A percentile compares a stretch with the other conserved stretches of the same genome.
These are phyloP conservation scores for Aspergillus quadricinctus DNA, from an alignment of 2,329 filamentous ascomycete species.

Conservation along the genomic window DNA sequence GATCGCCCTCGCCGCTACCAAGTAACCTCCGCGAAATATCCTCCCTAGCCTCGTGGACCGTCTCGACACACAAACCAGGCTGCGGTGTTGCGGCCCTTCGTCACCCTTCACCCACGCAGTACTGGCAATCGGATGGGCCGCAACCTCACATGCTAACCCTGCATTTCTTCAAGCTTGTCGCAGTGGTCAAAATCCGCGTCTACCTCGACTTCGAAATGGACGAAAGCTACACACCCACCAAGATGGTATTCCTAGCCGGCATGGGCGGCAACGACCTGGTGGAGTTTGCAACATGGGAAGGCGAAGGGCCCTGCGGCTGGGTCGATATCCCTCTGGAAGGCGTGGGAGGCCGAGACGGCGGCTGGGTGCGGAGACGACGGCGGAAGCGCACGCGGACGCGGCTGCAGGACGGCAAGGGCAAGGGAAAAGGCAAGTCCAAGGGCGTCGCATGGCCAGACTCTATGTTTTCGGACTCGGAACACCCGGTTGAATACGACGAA, in stretches of 20 bases:
- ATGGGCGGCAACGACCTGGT: slow-evolving; percentile 89
- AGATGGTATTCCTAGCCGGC: slow-evolving; percentile 82
- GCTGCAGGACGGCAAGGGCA: slow-evolving; percentile 10
- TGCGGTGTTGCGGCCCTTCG: slow-evolving; percentile 59
- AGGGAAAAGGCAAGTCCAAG: slow-evolving; percentile 13
- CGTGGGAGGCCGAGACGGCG: slow-evolving; percentile 48
- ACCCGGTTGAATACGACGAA: slow-evolving; percentile 16
- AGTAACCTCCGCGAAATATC: slow-evolving; percentile 57
- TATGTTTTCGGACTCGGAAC: slow-evolving; percentile 14
- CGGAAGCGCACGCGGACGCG: slow-evolving; percentile 13
- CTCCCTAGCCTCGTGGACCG: slow-evolving; percentile 62
- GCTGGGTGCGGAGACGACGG: slow-evolving; percentile 23
- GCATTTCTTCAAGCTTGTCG: slow-evolving; percentile 56
- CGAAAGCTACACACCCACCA: slow-evolving; percentile 94
- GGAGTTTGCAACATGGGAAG: slow-evolving; percentile 75
- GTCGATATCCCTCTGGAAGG: slow-evolving; percentile 71
- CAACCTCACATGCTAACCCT: slow-evolving; percentile 61
- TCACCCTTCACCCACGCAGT: slow-evolving; percentile 52
- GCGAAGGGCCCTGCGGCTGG: slow-evolving; percentile 81
- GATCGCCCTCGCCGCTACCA: slow-evolving; percentile 34
- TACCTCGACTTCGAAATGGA: slow-evolving; percentile 86
- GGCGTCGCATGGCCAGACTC: slow-evolving; percentile 5
- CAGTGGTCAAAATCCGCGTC: slow-evolving; percentile 48
- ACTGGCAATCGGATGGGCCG: slow-evolving; percentile 65
- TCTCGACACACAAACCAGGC: slow-evolving; percentile 59